A percentile compares a stretch with the other conserved stretches of the same genome.
Conservation (phyloP, 176 grass and related monocot genomes). For the Zoysia pacifica region DNA sequence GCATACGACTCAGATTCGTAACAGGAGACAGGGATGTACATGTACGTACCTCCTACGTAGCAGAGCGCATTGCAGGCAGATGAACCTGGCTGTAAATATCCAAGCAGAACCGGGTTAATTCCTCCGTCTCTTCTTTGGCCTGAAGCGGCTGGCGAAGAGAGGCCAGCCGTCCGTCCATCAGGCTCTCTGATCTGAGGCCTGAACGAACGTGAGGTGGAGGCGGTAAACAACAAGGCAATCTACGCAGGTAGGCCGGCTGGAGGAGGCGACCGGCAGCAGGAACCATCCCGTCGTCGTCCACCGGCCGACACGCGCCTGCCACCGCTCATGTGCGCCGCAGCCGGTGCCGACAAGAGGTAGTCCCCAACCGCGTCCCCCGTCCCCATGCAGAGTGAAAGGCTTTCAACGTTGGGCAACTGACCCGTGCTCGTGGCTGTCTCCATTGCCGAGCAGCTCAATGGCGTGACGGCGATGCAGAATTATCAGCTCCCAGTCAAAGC, state of each 20-base stretch:
- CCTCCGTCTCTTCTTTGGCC: constrained; percentile 25
- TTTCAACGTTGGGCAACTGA: constrained; percentile 16
- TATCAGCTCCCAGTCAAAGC: too few species aligned
- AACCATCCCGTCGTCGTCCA: constrained; percentile 42
- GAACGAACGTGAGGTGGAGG: constrained; percentile 34
- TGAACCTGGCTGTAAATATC: constrained; percentile 35
- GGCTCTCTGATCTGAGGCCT: constrained; percentile 23
- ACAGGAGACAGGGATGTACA: not conserved
- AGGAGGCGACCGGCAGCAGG: constrained; percentile 22
- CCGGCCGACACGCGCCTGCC: constrained; percentile 32
- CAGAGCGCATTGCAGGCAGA: not conserved
- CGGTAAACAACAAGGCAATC: constrained; percentile 45
- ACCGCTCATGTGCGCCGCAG: constrained; percentile 50
- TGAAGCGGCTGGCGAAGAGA: too few species aligned
- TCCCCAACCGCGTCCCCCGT: not conserved
- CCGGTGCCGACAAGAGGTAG: constrained; percentile 27
- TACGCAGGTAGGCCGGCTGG: constrained; percentile 30
- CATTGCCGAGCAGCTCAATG: constrained; percentile 24
- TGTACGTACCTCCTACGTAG: constrained; percentile 26
- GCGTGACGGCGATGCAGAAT: constrained; percentile 4
- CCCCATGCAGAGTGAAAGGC: constrained; percentile 10
- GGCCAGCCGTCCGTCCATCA: constrained; percentile 3
- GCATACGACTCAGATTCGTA: constrained; percentile 36
- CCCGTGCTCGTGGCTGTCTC: constrained; percentile 14
- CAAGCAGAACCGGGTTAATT: constrained; percentile 47